A percentile compares a stretch with the other conserved stretches of the same genome.
Evolutionary conservation across 1,284 basidiomycete species (phyloP).

Genomic region (Marasmius sp.): DNA sequence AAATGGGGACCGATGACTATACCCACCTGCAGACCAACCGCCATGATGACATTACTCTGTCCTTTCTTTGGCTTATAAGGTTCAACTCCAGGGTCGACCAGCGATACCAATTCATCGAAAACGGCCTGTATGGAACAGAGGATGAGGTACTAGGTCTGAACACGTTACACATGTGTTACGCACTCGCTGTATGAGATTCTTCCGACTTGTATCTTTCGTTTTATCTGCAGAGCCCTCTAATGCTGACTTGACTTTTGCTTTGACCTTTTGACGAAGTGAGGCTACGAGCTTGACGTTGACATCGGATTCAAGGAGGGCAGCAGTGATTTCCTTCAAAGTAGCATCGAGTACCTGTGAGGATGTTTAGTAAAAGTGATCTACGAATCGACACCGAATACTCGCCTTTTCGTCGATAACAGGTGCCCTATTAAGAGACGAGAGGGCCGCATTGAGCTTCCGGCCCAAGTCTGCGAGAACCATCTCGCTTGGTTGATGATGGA

Average conservation of each 20-base stretch:
- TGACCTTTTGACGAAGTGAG: conserved; percentile 86
- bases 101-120: conserved; percentile 93
- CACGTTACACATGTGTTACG: conserved; percentile 9
- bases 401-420: conserved; percentile 90
- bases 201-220: conserved; percentile 79
- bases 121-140: conserved; percentile 68
- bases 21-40: conserved; percentile 88
- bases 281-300: conserved; percentile 98
- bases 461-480: conserved; percentile 99
- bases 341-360: conserved; percentile 81
- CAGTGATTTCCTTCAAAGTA: conserved; percentile 92
- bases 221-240: conserved; percentile 74
- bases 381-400: conserved; percentile 12
- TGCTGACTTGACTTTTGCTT: conserved; percentile 78
- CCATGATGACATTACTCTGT: conserved; percentile 95
- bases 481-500: conserved; percentile 22
- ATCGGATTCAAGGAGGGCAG: conserved; percentile 93
- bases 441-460: conserved; percentile 89
- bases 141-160: conserved; percentile 2
- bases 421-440: conserved; percentile 87
- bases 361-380: conserved; percentile 13
- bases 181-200: conserved; percentile 89
- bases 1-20: conserved; percentile 1
- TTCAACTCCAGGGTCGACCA: conserved; percentile 94
- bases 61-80: conserved; percentile 98